Conservation (phyloP, 352 stramenopile species). For the Phytophthora sp. region DNA sequence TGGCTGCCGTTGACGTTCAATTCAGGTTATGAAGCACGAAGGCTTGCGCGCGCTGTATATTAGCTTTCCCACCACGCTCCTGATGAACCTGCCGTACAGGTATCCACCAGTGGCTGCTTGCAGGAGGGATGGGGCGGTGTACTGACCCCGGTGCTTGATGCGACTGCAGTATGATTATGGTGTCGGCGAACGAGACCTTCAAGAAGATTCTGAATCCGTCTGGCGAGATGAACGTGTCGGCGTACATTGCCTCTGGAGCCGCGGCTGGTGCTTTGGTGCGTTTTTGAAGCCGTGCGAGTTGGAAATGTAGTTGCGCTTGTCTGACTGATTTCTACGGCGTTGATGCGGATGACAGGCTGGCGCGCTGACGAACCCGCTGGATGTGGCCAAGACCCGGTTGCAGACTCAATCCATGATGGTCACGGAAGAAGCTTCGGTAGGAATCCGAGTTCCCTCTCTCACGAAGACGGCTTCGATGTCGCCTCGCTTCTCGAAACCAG, state of each 20-base stretch:
- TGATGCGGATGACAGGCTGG: constrained; percentile 52
- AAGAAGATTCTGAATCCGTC: constrained; percentile 94
- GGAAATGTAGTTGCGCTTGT: background rate
- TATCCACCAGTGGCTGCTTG: constrained; percentile 8
- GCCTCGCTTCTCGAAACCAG: constrained; percentile 44
- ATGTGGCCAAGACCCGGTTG: constrained; percentile 98
- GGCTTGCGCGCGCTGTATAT: constrained; percentile 90
- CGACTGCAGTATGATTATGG: constrained; percentile 94
- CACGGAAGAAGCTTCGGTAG: constrained; percentile 66
- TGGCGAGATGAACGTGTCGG: constrained; percentile 86
- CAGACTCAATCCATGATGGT: constrained; percentile 93
- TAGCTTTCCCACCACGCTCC: constrained; percentile 97
- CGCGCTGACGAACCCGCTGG: constrained; percentile 96
- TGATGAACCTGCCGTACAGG: constrained; percentile 99
- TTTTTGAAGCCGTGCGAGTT: background rate
- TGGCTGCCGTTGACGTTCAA: background rate
- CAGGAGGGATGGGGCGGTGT: background rate
- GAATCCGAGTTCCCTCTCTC: constrained; percentile 34
- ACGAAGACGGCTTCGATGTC: constrained; percentile 37
- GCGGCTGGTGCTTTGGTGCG: constrained; percentile 93
- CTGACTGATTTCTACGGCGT: background rate
- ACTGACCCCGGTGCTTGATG: background rate
- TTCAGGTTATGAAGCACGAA: constrained; percentile 82
- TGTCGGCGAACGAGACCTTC: constrained; percentile 97
- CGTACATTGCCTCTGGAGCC: constrained; percentile 93